Evolutionary conservation across 176 grass and related monocot species (phyloP).

Genomic region (Oryza coarctata): DNA sequence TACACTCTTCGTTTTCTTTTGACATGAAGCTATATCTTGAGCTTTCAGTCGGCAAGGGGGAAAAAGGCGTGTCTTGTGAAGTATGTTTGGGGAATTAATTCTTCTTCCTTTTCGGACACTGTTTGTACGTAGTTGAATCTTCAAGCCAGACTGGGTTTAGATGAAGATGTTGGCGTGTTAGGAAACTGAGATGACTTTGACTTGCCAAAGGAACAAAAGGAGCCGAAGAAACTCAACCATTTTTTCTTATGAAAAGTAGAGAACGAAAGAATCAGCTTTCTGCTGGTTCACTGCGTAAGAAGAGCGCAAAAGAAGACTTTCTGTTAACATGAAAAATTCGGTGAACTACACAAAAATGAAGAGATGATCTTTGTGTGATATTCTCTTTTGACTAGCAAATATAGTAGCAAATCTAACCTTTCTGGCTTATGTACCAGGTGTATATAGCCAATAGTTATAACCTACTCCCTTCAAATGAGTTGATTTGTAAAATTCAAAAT

Average conservation of each 20-base stretch:
- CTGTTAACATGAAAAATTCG: background rate
- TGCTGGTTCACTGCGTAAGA: background rate
- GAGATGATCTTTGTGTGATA: too few species aligned
- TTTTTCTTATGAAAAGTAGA: background rate
- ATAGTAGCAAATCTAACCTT: too few species aligned
- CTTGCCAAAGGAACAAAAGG: background rate
- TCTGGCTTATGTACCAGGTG: too few species aligned
- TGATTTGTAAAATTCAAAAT: too few species aligned
- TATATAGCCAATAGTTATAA: too few species aligned
- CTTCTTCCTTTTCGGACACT: background rate
- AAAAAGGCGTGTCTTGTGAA: background rate
- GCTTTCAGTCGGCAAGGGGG: background rate
- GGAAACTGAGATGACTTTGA: background rate
- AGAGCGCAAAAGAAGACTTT: background rate
- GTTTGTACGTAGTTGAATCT: background rate
- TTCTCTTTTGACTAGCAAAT: too few species aligned
- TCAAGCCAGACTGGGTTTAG: background rate
- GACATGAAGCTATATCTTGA: background rate
- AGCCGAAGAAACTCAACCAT: background rate
- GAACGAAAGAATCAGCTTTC: background rate
- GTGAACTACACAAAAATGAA: too few species aligned
- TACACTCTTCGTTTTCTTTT: background rate
- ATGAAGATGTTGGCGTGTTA: background rate
- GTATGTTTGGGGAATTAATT: background rate
- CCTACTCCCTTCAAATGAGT: too few species aligned